Conservation (phyloP, 1,139 yeast genomes). For the Debaryomycetaceae sp. region DNA sequence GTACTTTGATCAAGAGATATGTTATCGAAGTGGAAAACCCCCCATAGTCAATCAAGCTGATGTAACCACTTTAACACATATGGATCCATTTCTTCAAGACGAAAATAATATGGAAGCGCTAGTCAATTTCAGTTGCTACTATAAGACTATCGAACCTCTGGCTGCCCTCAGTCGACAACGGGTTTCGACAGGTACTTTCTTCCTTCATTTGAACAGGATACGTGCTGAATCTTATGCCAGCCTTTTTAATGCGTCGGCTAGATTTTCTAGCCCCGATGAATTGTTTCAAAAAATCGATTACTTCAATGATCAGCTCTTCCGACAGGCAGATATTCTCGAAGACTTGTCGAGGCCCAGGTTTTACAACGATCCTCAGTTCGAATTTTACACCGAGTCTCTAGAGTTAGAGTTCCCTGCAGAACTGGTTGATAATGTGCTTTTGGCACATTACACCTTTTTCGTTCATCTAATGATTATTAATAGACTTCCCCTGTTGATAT, state of each 20-base stretch:
- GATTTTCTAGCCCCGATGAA: slow-evolving; percentile 13
- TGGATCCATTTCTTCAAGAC: slow-evolving; percentile 1
- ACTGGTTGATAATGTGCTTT: slow-evolving; percentile 16
- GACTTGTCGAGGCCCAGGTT: slow-evolving; percentile 20
- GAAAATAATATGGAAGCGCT: background rate
- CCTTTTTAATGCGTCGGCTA: slow-evolving; percentile 28
- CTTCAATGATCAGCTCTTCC: slow-evolving; percentile 20
- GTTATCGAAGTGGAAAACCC: slow-evolving; percentile 58
- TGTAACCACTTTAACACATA: slow-evolving; percentile 29
- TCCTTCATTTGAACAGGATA: slow-evolving; percentile 18
- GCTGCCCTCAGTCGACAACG: background rate
- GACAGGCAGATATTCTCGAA: slow-evolving; percentile 11
- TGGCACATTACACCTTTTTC: slow-evolving; percentile 27
- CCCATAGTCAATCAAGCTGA: slow-evolving; percentile 54
- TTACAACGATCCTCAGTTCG: slow-evolving; percentile 23
- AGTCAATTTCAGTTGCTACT: background rate
- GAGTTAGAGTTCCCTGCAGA: background rate
- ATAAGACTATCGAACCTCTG: background rate
- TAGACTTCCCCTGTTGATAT: slow-evolving; percentile 26
- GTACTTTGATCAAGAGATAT: slow-evolving; percentile 49
- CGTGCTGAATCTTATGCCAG: slow-evolving; percentile 26
- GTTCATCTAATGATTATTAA: slow-evolving; percentile 36
- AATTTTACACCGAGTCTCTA: slow-evolving; percentile 1
- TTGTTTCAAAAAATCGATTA: slow-evolving; percentile 15
- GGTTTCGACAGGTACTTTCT: background rate